Base-by-base conservation (phyloP, 2,329 filamentous ascomycete species). In the Truncatella angustata region DNA sequence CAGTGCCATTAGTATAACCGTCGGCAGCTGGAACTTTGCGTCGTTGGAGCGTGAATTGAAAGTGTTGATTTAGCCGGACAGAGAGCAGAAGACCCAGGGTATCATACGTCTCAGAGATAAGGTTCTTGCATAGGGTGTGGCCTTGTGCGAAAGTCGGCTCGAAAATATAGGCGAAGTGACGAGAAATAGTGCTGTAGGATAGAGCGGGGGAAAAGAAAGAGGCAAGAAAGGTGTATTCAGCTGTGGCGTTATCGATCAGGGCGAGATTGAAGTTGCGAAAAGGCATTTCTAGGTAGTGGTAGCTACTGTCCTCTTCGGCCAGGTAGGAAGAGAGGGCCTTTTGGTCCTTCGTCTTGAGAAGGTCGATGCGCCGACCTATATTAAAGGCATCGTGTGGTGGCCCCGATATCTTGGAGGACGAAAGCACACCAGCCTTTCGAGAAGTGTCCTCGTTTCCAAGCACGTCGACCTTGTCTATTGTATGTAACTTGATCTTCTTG, bases 221-320 rank as follows among this genome's bases (percentile, higher is more conserved):
- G 1, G 90, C 89, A 51, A 97, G 79, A 66, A 99, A 97, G 3
- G 90, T 91, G 71, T 97, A 99, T 69, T 99, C 95, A 30, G 92
- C 89, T 2, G 89, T 92, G 1, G 91, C 88, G 62, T 99, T 99
- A 71, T 99, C 94, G 56, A 97, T 81, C 18, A 99, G 77, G 0
- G 94, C 93, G 42, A 96, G 81, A 64, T 97, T 97, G 75, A 96
- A 97, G 66, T 96, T 92, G 36, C 91, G 86, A 69, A 99, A 99
- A 0, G 91, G 88, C 0, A 88, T 80, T 73, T 99, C 94, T 5
- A 97, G 80, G 60, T 96, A 94, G 66, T 97, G 92, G 1, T 85
- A 85, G 0, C 84, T 75, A 60, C 91, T 87, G 64, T 96, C 91
- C 67, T 97, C 93, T 70, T 97, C 94, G 1, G 91, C 92, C 6